Percentiles rank a stretch among this genome's conserved stretches.
Evolutionary conservation across 2,329 filamentous ascomycete species (phyloP).

Genomic region (Ophiostoma australiae): DNA sequence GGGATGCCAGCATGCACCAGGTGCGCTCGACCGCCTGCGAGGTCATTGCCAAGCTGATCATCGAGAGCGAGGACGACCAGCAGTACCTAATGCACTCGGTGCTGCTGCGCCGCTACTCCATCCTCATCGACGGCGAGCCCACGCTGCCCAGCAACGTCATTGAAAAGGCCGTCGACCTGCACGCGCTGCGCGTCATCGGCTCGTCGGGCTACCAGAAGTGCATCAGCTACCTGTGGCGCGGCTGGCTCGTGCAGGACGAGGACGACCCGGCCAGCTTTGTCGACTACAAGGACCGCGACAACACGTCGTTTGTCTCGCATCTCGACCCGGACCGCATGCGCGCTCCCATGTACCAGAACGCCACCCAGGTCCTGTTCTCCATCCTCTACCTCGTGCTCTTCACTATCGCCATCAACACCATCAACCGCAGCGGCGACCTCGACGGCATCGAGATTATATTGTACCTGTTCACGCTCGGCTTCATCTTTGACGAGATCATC

Average conservation of each 20-base stretch:
- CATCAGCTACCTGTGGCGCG: slow-evolving; percentile 85
- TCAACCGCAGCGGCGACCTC: slow-evolving; percentile 78
- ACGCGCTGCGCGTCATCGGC: slow-evolving; percentile 82
- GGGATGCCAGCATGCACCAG: slow-evolving; percentile 82
- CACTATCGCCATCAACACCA: slow-evolving; percentile 87
- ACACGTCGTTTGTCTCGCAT: slow-evolving; percentile 71
- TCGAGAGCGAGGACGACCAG: slow-evolving; percentile 77
- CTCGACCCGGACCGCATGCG: slow-evolving; percentile 94
- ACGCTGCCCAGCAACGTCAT: slow-evolving; percentile 80
- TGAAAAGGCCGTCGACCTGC: slow-evolving; percentile 88
- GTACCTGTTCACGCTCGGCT: slow-evolving; percentile 88
- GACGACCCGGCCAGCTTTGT: slow-evolving; percentile 85
- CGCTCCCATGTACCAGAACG: slow-evolving; percentile 87
- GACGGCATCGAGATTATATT: slow-evolving; percentile 78
- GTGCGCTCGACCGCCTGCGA: slow-evolving; percentile 79
- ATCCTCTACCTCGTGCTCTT: slow-evolving; percentile 79
- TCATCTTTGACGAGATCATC: slow-evolving; percentile 77
- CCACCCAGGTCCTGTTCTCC: slow-evolving; percentile 78
- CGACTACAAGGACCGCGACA: slow-evolving; percentile 76
- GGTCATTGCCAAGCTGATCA: slow-evolving; percentile 81
- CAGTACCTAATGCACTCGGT: slow-evolving; percentile 74
- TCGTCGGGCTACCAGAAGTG: slow-evolving; percentile 95
- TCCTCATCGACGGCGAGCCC: slow-evolving; percentile 64
- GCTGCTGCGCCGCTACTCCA: slow-evolving; percentile 83
- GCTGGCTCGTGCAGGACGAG: slow-evolving; percentile 96